A percentile compares a stretch with the other conserved stretches of the same genome.
Evolutionary conservation across 2,329 filamentous ascomycete species (phyloP).

Genomic region (Nemania bipapillata): DNA sequence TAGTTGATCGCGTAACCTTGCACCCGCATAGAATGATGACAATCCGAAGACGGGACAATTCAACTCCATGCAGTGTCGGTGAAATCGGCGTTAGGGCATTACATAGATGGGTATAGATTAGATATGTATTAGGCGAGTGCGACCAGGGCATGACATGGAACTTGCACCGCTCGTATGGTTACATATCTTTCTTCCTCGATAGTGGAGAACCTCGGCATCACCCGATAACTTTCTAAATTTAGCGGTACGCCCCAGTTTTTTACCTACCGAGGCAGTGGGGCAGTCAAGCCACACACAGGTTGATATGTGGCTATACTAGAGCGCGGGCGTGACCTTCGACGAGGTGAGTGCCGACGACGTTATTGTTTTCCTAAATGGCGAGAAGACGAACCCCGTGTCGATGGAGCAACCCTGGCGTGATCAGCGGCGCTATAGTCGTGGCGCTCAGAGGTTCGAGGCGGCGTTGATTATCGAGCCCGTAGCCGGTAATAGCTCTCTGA

Average conservation of each 20-base stretch:
- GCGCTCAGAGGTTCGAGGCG: constrained; percentile 43
- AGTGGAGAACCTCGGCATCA: too few relatives aligned
- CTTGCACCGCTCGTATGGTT: too few relatives aligned
- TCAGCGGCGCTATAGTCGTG: constrained; percentile 40
- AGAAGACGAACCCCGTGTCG: constrained; percentile 48
- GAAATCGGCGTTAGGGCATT: not conserved
- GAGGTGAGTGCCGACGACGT: constrained; percentile 46
- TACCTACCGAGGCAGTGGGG: constrained; percentile 48
- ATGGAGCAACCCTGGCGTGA: constrained; percentile 44
- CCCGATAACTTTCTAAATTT: too few relatives aligned
- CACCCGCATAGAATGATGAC: not conserved
- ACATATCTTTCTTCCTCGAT: too few relatives aligned
- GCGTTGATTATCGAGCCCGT: constrained; percentile 40
- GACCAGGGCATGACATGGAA: not conserved
- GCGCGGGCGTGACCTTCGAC: constrained; percentile 45
- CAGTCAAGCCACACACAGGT: too few relatives aligned
- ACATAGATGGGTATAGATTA: not conserved
- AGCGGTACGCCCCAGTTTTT: too few relatives aligned
- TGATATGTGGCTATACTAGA: constrained; percentile 52
- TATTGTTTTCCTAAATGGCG: constrained; percentile 49
- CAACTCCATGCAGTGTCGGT: not conserved
- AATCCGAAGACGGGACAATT: not conserved
- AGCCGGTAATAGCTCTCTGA: not conserved
- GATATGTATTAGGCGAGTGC: not conserved
- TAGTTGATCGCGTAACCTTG: not conserved